Evolutionary conservation across 2,329 filamentous ascomycete species (phyloP), one percentile per base, ranked within the genome.

Genomic region (Leptoxyphium fumago): DNA sequence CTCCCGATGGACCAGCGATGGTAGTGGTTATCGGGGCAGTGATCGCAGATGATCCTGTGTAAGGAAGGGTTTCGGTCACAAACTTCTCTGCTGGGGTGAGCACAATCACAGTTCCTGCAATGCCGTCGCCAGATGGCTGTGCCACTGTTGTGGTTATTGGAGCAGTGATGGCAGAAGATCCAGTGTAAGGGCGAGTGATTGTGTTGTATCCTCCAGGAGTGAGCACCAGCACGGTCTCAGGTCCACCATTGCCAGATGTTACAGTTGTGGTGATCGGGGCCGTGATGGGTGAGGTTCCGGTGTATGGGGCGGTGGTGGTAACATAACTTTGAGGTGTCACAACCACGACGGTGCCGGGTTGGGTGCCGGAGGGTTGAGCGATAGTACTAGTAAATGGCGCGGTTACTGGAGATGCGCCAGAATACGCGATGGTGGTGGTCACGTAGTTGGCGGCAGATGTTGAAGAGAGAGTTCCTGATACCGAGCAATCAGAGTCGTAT

Each of bases 401-500:
- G 2, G 45, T 45, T 28, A 46, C 40, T 5, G 44, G 38, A 15
- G 29, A 32, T 2, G 29, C 34, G 2, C 46, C 46, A n/a, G 41
- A 43, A n/a, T 46, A 44, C 14, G 40, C 36, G 10, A 32, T 15
- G 21, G 46, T 48, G 15, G 32, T 38, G 29, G 44, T 46, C 13
- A 48, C 40, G 15, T 42, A 48, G 14, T 42, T 34, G 17, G 32
- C 29, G 1, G 14, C 28, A 10, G 39, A 29, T 32, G 34, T 34
- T 7, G 21, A 26, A 26, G 21, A 26, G 21, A 26, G 7, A 26
- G 21, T 3, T 26, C 21, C 4, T 26, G 21, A 26, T 26, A 7
- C 21, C 21, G 21, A 26, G 21, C 21, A 26, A 26, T 3, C 21
- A 7, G 21, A 26, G 21, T 26, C 21, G 7, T 26, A 26, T 26